A percentile compares a stretch with the other conserved stretches of the same genome.
Conservation (phyloP, 2,329 filamentous ascomycete species). For the Cercospora janseana region DNA sequence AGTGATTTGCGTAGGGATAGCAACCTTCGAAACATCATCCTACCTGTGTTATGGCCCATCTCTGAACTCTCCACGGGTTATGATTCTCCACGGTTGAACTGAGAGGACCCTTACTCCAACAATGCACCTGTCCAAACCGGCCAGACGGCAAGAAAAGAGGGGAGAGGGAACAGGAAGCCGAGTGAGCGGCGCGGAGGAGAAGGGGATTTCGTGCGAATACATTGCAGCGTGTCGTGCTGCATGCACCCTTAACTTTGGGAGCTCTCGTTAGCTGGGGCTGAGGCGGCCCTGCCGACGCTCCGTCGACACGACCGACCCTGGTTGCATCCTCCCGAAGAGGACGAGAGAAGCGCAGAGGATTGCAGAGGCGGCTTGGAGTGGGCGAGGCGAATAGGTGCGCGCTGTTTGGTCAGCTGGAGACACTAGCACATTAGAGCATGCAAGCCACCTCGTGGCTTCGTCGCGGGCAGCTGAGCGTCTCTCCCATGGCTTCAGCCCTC, state of each 20-base stretch:
- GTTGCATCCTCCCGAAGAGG: slow-evolving; percentile 9
- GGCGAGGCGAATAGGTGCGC: slow-evolving; percentile 9
- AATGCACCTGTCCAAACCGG: too few species aligned
- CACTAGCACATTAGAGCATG: slow-evolving; percentile 14
- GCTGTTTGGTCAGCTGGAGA: slow-evolving; percentile 3
- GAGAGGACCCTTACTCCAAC: too few species aligned
- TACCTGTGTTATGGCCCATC: slow-evolving; percentile 13
- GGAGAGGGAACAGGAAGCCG: too few species aligned
- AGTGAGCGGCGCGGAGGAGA: too few species aligned
- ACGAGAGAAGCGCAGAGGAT: slow-evolving; percentile 4
- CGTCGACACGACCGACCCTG: slow-evolving; percentile 6
- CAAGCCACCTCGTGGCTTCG: slow-evolving; percentile 18
- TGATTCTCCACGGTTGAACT: too few species aligned
- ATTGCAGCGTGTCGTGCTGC: slow-evolving; percentile 6
- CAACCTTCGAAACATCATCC: too few species aligned
- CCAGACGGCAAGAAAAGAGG: too few species aligned
- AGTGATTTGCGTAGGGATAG: too few species aligned
- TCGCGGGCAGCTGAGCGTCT: not conserved
- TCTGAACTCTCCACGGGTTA: slow-evolving; percentile 11
- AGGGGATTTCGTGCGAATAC: too few species aligned
- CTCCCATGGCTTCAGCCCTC: slow-evolving; percentile 14
- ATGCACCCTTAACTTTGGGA: slow-evolving; percentile 13
- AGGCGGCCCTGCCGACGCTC: slow-evolving; percentile 9
- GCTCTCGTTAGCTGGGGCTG: slow-evolving; percentile 21
- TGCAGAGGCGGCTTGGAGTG: not conserved